Conservation (phyloP, 495 filamentous ascomycete genomes). For the Cryomyces minteri region DNA sequence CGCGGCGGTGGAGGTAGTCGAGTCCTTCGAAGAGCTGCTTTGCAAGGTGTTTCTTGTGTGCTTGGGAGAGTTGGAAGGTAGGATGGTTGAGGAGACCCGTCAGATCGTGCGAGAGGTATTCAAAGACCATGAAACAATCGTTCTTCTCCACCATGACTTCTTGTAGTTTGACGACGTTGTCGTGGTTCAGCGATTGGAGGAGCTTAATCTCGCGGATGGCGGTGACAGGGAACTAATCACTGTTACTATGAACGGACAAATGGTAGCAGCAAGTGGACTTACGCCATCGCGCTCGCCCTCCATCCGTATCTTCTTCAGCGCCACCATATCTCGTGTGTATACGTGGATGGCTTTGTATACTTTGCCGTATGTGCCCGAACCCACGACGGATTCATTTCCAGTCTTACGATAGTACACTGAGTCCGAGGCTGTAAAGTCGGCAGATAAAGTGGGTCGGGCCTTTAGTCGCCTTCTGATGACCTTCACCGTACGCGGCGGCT, state of each 20-base stretch:
- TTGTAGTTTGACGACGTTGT: conserved; percentile 70
- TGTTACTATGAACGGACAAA: conserved; percentile 2
- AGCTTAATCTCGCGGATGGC: conserved; percentile 94
- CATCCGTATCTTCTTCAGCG: conserved; percentile 87
- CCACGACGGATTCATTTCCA: conserved; percentile 85
- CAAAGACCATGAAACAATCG: conserved; percentile 99
- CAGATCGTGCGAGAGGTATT: conserved; percentile 91
- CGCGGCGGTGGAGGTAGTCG: conserved; percentile 82
- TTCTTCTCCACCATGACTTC: conserved; percentile 99
- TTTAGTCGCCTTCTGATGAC: conserved; percentile 55
- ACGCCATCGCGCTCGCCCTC: conserved; percentile 87
- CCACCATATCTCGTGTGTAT: conserved; percentile 77
- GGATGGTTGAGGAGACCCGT: conserved; percentile 86
- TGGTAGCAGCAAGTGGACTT: conserved; percentile 5
- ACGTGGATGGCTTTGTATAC: conserved; percentile 97
- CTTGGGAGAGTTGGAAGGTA: conserved; percentile 64
- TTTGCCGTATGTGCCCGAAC: conserved; percentile 88
- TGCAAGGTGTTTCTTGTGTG: conserved; percentile 87
- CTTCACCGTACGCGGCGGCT: conserved; percentile 35
- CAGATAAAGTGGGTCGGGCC: conserved; percentile 44
- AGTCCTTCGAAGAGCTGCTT: conserved; percentile 89
- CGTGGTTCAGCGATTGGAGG: conserved; percentile 79
- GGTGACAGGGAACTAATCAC: conserved; percentile 67
- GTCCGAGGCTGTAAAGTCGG: conserved; percentile 56
- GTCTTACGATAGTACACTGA: conserved; percentile 86